A percentile compares a stretch with the other conserved stretches of the same genome.
phyloP scores from a whole-genome alignment of 179 eudicot genomes.

The Spergularia azorica region DNA sequence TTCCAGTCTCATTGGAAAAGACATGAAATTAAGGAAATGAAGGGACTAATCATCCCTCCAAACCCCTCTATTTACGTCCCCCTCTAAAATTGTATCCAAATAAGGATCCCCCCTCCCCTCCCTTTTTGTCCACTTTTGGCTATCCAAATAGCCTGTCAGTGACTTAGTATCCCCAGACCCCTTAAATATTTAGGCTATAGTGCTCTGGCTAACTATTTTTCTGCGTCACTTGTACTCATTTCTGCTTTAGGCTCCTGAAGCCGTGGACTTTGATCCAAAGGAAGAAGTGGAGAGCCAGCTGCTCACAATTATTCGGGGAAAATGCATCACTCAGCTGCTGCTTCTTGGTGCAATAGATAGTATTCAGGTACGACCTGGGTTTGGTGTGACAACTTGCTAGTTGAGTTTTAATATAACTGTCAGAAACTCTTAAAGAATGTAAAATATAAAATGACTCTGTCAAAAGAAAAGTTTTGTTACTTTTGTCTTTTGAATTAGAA shows the following conservation, averaged over 20 bases:
- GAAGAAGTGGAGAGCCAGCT: constrained; percentile 70
- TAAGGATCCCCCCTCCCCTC: no score
- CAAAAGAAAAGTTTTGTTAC: no score
- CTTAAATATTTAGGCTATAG: not conserved
- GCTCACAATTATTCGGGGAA: constrained; percentile 75
- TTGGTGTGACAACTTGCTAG: constrained; percentile 3
- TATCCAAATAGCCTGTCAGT: no score
- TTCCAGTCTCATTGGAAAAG: no score
- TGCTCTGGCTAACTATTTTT: constrained; percentile 19
- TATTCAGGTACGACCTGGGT: constrained; percentile 65
- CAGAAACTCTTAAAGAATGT: no score
- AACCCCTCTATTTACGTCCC: no score
- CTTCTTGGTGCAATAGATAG: constrained; percentile 85
- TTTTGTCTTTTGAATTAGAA: not conserved
- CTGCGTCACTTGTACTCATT: constrained; percentile 24
- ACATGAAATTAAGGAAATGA: no score
- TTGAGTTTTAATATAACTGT: not conserved
- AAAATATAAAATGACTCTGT: no score
- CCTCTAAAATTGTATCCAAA: no score
- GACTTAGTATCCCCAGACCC: no score
- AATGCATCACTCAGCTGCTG: constrained; percentile 87
- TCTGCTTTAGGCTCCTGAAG: constrained; percentile 47
- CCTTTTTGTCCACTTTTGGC: no score
- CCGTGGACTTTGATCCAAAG: constrained; percentile 46
- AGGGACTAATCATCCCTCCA: no score